phyloP scores from a whole-genome alignment of 805 yeast species.

The Yueomyces sinensis region DNA sequence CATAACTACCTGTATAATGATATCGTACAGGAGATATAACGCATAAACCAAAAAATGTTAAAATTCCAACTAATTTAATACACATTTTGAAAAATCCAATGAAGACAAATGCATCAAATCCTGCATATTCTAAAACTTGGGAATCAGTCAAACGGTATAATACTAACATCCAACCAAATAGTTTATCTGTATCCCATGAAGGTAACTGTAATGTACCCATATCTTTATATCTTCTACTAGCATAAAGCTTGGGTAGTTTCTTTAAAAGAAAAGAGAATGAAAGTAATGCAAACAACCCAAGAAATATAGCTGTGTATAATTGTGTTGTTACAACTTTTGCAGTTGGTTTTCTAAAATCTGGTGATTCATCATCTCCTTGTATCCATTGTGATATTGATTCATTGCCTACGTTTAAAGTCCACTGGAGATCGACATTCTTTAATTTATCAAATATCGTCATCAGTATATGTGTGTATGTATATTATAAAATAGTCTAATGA shows the following conservation, averaged over 20 bases:
- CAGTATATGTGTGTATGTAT: no score
- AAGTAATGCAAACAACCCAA: constrained; percentile 59
- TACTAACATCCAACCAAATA: constrained; percentile 74
- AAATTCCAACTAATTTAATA: constrained; percentile 49
- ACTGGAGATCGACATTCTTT: no score
- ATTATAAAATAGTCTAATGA: no score
- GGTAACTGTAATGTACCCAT: constrained; percentile 16
- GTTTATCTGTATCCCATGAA: constrained; percentile 28
- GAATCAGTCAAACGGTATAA: constrained; percentile 53
- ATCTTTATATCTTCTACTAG: constrained; percentile 46
- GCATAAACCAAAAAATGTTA: constrained; percentile 56
- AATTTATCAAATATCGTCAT: no score
- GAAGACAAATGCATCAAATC: constrained; percentile 88
- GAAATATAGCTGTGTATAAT: constrained; percentile 47
- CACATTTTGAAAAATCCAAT: constrained; percentile 84
- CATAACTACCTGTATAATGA: constrained; percentile 70
- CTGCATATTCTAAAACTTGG: constrained; percentile 78
- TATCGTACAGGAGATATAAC: constrained; percentile 78
- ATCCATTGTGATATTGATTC: no score
- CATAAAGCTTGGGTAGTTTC: constrained; percentile 70
- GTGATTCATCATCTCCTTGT: constrained; percentile 4
- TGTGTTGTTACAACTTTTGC: constrained; percentile 66
- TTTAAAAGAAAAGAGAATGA: constrained; percentile 59
- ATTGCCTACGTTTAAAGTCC: no score
- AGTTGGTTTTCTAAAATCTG: constrained; percentile 25